Percentiles rank a stretch among this genome's conserved stretches.
These are phyloP conservation scores for Neofusicoccum parvum DNA, from an alignment of 2,329 filamentous ascomycete genomes.

Conservation along the genomic window DNA sequence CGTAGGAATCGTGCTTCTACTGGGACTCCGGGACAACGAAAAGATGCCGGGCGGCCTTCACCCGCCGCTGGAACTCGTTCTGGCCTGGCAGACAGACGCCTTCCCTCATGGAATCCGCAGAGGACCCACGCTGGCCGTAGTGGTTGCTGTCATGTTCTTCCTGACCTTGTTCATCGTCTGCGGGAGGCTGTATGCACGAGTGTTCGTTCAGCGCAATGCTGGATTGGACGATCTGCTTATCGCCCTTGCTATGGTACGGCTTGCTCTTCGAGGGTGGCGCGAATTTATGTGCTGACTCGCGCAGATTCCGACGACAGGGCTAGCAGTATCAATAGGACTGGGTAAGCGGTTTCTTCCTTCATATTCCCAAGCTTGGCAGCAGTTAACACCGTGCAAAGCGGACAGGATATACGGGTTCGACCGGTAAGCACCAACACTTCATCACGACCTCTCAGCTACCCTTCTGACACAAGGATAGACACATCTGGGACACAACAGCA, in stretches of 20 bases:
- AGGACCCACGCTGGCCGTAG: background rate
- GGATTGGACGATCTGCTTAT: conserved; percentile 14
- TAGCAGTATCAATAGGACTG: background rate
- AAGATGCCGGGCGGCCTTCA: conserved; percentile 13
- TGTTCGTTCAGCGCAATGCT: background rate
- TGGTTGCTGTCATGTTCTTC: background rate
- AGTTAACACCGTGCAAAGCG: background rate
- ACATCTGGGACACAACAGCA: background rate
- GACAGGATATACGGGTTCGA: conserved; percentile 10
- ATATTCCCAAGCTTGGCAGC: background rate
- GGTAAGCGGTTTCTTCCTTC: background rate
- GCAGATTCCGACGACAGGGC: background rate
- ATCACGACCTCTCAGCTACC: too few species aligned
- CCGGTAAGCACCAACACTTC: conserved; percentile 17
- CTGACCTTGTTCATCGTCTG: background rate
- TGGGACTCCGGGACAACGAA: background rate
- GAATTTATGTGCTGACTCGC: background rate
- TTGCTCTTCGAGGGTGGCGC: background rate
- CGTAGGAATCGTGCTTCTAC: background rate
- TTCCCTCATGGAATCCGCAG: conserved; percentile 3
- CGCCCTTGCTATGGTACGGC: background rate
- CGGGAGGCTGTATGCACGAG: conserved; percentile 1
- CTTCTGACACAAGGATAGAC: background rate
- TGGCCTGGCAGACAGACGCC: conserved; percentile 3
- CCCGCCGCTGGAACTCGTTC: conserved; percentile 4